Evolutionary conservation across 495 filamentous ascomycete genomes (phyloP), one percentile per base, ranked within the genome.

Genomic region (Lasiosphaeria ovina): DNA sequence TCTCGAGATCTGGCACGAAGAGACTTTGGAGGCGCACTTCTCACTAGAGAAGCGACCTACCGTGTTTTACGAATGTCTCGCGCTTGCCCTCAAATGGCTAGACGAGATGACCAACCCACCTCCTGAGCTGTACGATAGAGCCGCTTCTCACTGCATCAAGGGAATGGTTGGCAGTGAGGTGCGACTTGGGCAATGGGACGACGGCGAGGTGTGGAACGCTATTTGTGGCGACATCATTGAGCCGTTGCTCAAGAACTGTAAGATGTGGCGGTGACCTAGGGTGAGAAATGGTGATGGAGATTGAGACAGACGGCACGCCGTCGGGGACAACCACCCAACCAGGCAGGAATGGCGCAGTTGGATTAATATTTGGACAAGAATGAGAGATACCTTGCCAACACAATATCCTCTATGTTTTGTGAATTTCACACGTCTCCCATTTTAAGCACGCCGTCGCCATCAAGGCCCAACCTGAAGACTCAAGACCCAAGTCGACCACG

Each of bases 1-100:
- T 3, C 47, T 67, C 4, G 65, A 67, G 53, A 65, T 67, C 10
- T 65, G 65, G 65, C 59, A 67, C 45, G 48, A 60, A 33, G 51
- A 49, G 32, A 38, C 65, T 9, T 51, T 67, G 6, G 61, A 69
- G 38, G 57, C 36, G 16, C 62, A 42, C 3, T 65, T 62, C 24
- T 10, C 44, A 10, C 45, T 58, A 16, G 32, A 8, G 10, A 38
- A 49, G 17, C 35, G 4, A 6, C 54, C 54, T 10, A 16, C 16
- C 33, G 31, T 4, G 12, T 51, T 33, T 24, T 49, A 49, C 45
- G 44, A 58, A 16, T 32, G 45, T 33, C 3, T 49, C 5, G 42
- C 2, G 3, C 12, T 10, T 16, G 47, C 56, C 12, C 14, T 45
- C 17, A 7, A 51, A 32, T 58, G 56, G 56, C 45, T 58, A 3